These are phyloP conservation scores for Podila clonocystis DNA, from an alignment of 192 early-diverging fungal species.

Conservation along the genomic window DNA sequence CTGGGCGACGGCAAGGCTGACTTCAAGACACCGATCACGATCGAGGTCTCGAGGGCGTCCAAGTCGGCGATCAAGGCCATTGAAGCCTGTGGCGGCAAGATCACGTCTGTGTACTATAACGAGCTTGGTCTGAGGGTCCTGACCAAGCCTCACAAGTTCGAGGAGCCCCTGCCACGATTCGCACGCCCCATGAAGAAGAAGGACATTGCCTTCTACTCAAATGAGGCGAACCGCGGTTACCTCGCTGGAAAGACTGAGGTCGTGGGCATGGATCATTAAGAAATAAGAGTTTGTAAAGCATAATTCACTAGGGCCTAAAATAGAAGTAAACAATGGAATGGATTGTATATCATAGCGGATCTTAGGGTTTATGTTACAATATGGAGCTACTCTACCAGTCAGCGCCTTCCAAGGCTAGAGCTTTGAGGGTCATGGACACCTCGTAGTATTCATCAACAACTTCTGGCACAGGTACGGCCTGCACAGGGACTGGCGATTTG, in stretches of 20 bases:
- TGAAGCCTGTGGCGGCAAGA: constrained; percentile 83
- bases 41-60: constrained; percentile 88
- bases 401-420: constrained; percentile 40
- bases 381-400: constrained; percentile 21
- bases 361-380: too few relatives aligned
- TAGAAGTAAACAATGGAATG: background rate
- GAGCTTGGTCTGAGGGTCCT: constrained; percentile 75
- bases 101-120: constrained; percentile 87
- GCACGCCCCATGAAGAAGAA: constrained; percentile 73
- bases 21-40: constrained; percentile 78
- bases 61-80: constrained; percentile 81
- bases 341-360: too few relatives aligned
- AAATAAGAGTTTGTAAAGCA: background rate
- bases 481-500: background rate
- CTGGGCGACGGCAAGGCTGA: constrained; percentile 81
- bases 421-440: constrained; percentile 42
- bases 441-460: constrained; percentile 46
- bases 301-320: background rate
- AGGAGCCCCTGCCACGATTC: constrained; percentile 68
- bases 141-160: constrained; percentile 84
- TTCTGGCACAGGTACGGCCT: constrained; percentile 8
- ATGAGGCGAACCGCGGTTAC: constrained; percentile 79
- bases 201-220: constrained; percentile 72
- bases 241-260: constrained; percentile 60
- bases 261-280: constrained; percentile 50